phyloP scores from a whole-genome alignment of 2,329 filamentous ascomycete genomes.

The Venturia nashicola region DNA sequence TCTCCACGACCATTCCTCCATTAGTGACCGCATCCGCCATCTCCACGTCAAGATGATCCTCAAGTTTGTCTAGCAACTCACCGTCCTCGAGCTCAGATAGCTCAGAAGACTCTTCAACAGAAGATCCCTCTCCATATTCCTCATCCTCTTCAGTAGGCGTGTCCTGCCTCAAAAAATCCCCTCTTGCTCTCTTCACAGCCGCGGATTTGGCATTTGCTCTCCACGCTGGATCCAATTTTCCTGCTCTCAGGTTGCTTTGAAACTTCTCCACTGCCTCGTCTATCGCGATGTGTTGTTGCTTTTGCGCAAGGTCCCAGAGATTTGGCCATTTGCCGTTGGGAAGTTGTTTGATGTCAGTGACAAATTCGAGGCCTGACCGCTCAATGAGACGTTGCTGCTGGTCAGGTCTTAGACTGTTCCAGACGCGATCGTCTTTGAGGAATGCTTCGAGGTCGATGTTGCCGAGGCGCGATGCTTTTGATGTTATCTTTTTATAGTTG shows the following conservation, averaged over 20 bases:
- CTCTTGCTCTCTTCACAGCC: conserved; percentile 36
- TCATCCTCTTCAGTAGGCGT: conserved; percentile 20
- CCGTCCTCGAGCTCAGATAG: background rate
- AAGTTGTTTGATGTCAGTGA: background rate
- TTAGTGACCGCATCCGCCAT: background rate
- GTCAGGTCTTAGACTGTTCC: conserved; percentile 6
- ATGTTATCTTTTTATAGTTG: conserved; percentile 16
- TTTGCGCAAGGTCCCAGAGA: background rate
- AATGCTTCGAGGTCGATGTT: conserved; percentile 19
- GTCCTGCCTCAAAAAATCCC: conserved; percentile 32
- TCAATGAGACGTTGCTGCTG: conserved; percentile 7
- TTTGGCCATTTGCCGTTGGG: background rate
- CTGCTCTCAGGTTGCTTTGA: conserved; percentile 41
- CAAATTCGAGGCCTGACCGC: conserved; percentile 12
- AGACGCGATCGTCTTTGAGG: conserved; percentile 10
- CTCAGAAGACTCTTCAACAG: conserved; percentile 39
- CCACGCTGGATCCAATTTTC: conserved; percentile 46
- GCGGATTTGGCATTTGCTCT: conserved; percentile 41
- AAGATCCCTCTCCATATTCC: conserved; percentile 41
- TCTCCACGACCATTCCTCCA: background rate
- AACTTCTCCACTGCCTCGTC: conserved; percentile 30
- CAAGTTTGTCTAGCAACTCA: background rate
- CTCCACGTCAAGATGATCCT: background rate
- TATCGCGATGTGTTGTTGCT: background rate
- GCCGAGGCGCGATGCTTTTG: conserved; percentile 14